phyloP scores from a whole-genome alignment of 441 rosid species.

The Arabidopsis hybrid region DNA sequence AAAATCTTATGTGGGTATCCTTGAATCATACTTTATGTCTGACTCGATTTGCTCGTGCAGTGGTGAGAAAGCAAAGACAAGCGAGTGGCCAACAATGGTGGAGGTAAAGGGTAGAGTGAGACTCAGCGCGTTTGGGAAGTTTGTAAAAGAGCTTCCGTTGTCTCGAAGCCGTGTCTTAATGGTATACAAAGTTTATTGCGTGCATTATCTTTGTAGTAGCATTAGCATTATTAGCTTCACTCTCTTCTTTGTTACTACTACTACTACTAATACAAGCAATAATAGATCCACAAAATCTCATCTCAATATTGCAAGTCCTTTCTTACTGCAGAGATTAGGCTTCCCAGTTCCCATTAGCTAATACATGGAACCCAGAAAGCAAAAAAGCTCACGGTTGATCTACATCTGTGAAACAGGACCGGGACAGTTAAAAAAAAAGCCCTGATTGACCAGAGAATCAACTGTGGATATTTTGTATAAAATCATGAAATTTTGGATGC shows the following conservation, averaged over 20 bases:
- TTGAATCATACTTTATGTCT: conserved; percentile 4
- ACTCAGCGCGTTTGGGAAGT: conserved; percentile 92
- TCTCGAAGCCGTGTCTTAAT: conserved; percentile 91
- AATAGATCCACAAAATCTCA: conserved; percentile 11
- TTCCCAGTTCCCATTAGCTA: not conserved
- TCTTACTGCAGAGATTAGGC: not conserved
- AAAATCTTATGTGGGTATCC: not conserved
- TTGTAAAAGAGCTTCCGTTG: conserved; percentile 89
- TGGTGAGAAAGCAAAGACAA: conserved; percentile 74
- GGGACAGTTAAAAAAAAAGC: not conserved
- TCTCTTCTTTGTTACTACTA: conserved; percentile 2
- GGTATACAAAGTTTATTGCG: conserved; percentile 71
- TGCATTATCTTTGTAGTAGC: conserved; percentile 39
- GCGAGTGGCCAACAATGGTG: conserved; percentile 71
- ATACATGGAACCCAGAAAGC: conserved; percentile 43
- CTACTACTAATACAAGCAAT: not conserved
- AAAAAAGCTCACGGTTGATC: conserved; percentile 13
- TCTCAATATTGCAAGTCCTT: conserved; percentile 36
- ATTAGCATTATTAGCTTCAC: conserved; percentile 2
- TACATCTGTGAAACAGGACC: conserved; percentile 32
- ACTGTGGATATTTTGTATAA: conserved; percentile 22
- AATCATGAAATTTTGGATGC: conserved; percentile 21
- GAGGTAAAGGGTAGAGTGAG: conserved; percentile 96
- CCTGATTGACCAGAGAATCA: conserved; percentile 28
- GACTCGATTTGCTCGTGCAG: conserved; percentile 49